phyloP scores from a whole-genome alignment of 2,329 filamentous ascomycete genomes.

The Pseudogymnoascus sp. region DNA sequence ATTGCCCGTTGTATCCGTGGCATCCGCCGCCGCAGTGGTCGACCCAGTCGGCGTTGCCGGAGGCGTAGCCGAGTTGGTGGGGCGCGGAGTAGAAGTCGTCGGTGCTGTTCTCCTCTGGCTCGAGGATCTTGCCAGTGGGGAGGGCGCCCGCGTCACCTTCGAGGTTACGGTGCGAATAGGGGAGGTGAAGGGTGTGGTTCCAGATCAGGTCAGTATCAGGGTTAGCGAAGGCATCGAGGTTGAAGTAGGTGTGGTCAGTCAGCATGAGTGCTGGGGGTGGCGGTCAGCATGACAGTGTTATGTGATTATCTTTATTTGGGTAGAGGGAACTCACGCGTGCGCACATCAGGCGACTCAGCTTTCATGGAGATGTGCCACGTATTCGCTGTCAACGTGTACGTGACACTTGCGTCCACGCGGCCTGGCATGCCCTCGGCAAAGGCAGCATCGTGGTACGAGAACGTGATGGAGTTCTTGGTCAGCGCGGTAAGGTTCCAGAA shows the following conservation, averaged over 20 bases:
- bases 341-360: constrained; percentile 31
- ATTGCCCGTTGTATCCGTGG: constrained; percentile 63
- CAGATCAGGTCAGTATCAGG: constrained; percentile 46
- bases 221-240: constrained; percentile 56
- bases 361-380: constrained; percentile 54
- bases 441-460: constrained; percentile 52
- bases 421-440: constrained; percentile 54
- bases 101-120: constrained; percentile 57
- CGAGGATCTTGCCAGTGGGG: constrained; percentile 55
- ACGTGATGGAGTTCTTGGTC: constrained; percentile 52
- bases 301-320: neutral
- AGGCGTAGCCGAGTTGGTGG: constrained; percentile 55
- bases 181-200: constrained; percentile 55
- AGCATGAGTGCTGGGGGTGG: constrained; percentile 46
- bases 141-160: constrained; percentile 47
- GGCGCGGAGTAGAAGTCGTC: constrained; percentile 58
- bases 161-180: constrained; percentile 52
- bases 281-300: neutral
- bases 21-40: constrained; percentile 60
- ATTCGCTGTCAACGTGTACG: constrained; percentile 50
- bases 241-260: constrained; percentile 61
- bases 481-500: constrained; percentile 52
- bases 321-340: constrained; percentile 35
- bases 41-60: constrained; percentile 43
- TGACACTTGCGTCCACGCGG: constrained; percentile 51